These are phyloP conservation scores for Naganishia albida DNA, from an alignment of 1,284 basidiomycete genomes.

Conservation along the genomic window DNA sequence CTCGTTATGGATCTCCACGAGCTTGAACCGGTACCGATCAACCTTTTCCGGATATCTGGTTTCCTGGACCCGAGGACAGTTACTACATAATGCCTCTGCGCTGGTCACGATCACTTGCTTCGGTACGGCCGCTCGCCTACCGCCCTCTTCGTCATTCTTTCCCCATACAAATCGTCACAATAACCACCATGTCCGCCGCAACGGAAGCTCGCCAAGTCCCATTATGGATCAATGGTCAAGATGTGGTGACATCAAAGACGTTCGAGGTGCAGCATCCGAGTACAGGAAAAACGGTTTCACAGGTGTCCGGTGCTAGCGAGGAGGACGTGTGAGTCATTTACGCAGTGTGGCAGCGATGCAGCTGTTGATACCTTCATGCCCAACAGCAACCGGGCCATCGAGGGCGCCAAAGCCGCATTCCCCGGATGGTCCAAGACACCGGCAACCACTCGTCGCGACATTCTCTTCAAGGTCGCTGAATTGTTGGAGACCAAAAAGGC, in stretches of 20 bases:
- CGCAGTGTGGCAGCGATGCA: background rate
- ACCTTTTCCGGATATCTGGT: too few relatives aligned
- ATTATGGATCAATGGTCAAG: constrained; percentile 31
- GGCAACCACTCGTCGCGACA: constrained; percentile 27
- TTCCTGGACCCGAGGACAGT: too few relatives aligned
- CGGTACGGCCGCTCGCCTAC: background rate
- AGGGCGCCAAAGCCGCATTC: constrained; percentile 30
- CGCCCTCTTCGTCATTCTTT: background rate
- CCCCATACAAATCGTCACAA: constrained; percentile 1
- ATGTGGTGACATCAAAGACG: constrained; percentile 15
- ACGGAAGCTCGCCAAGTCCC: constrained; percentile 26
- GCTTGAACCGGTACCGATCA: too few relatives aligned
- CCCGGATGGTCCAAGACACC: constrained; percentile 29
- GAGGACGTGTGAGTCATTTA: constrained; percentile 24
- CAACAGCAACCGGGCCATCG: constrained; percentile 23
- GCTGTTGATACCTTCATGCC: background rate
- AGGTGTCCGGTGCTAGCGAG: constrained; percentile 17
- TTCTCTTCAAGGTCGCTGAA: constrained; percentile 29
- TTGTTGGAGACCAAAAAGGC: constrained; percentile 23
- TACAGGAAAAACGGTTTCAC: constrained; percentile 11
- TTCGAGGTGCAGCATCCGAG: constrained; percentile 31
- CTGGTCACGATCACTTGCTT: too few relatives aligned
- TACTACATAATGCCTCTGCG: too few relatives aligned
- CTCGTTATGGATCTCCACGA: too few relatives aligned
- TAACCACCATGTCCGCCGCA: constrained; percentile 6